Evolutionary conservation across 371 early-diverging fungal genomes (phyloP), one percentile per base, ranked within the genome.

Genomic region (Haplosporangium sp.): DNA sequence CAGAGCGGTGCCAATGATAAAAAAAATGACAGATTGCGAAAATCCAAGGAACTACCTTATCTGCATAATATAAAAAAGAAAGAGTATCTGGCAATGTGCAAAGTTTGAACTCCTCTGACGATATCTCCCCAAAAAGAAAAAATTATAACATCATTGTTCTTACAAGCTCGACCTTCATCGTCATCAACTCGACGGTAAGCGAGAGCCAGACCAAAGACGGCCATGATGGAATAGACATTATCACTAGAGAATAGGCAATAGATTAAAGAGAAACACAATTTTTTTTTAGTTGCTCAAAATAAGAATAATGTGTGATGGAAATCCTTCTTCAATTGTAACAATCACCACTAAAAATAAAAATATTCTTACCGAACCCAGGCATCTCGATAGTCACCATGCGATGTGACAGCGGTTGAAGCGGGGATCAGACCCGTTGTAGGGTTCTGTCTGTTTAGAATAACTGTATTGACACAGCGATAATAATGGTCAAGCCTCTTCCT

Each of bases 221-320:
- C 92, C 72, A 94, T 86, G 67, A 96, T 96, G n/a, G 96, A 96
- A 76, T 96, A 95, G 8, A 96, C 96, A 72, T 96, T 96, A 84
- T 96, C 96, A 57, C 96, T 94, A 55, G 17, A 19, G 47, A 40
- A 59, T 27, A 15, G 4, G 45, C 13, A 39, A 34, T 27, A 34
- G 50, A 50, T 27, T 27, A 27, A 42, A 67, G 4, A 59, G 19
- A 34, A 27, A 48, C 27, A 27, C 27, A 27, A 27, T 27, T 27
- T 27, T 27, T 27, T 27, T 27, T 27, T 27, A 27, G 27, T 27
- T 27, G 27, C 27, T 27, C 27, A 27, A 27, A 27, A 27, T 27
- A 27, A 27, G 27, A 27, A 27, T 27, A 27, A 27, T 27, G 27
- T 27, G 27, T 27, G 27, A 27, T 27, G 27, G 27, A 27, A 27